Evolutionary conservation across 2,329 filamentous ascomycete genomes (phyloP).

Genomic region (Zasmidium cellare): DNA sequence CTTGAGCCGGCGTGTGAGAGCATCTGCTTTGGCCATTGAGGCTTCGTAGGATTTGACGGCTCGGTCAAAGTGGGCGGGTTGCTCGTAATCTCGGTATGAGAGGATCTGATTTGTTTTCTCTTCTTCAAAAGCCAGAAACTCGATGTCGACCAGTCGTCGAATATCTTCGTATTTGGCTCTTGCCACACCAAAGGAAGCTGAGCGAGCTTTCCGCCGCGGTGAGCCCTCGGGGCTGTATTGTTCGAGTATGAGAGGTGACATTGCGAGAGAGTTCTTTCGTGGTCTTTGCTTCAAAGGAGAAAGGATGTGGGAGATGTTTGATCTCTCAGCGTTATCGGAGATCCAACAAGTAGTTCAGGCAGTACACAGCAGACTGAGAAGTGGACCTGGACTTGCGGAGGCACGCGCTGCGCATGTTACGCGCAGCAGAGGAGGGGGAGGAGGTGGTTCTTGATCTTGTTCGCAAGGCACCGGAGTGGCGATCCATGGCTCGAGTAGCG

Average conservation of each 20-base stretch:
- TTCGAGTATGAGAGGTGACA: conserved; percentile 23
- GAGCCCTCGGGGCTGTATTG: conserved; percentile 13
- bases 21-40: conserved; percentile 15
- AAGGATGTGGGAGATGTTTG: not conserved
- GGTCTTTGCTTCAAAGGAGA: not conserved
- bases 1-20: conserved; percentile 11
- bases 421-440: conserved; percentile 9
- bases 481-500: conserved; percentile 17
- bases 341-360: conserved; percentile 7
- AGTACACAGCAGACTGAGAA: conserved; percentile 12
- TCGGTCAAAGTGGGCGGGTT: conserved; percentile 30
- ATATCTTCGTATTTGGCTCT: conserved; percentile 28
- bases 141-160: conserved; percentile 39
- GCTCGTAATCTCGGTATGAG: conserved; percentile 31
- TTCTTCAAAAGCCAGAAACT: conserved; percentile 41
- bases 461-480: conserved; percentile 11
- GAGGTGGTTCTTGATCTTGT: not conserved
- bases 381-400: conserved; percentile 11
- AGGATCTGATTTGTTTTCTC: conserved; percentile 35
- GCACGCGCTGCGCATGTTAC: conserved; percentile 18
- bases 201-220: conserved; percentile 16
- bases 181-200: conserved; percentile 22
- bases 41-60: conserved; percentile 24
- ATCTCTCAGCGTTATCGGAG: conserved; percentile 11
- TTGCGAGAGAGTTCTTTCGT: conserved; percentile 7